Evolutionary conservation across 2,329 filamentous ascomycete species (phyloP).

Genomic region (Aspergillus calidoustus): DNA sequence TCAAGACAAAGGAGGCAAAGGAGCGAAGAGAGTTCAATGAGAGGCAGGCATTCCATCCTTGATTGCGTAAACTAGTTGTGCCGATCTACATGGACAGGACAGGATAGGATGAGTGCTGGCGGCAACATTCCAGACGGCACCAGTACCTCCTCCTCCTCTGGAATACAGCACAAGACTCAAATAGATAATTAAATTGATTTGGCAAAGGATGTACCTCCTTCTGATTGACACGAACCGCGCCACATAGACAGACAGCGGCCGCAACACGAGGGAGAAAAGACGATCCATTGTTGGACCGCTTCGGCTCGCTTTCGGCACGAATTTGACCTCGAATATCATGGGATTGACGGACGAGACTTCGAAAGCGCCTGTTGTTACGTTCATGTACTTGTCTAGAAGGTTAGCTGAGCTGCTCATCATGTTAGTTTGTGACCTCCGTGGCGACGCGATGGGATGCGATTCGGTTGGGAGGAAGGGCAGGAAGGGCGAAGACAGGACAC

Average conservation of each 20-base stretch:
- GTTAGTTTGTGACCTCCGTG: background rate
- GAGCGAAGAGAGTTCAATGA: background rate
- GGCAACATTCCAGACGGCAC: background rate
- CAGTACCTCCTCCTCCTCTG: background rate
- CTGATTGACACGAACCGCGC: slow-evolving; percentile 49
- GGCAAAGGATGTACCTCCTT: slow-evolving; percentile 46
- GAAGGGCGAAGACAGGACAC: background rate
- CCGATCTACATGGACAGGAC: slow-evolving; percentile 10
- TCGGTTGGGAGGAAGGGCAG: background rate
- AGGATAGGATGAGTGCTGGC: background rate
- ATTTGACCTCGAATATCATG: slow-evolving; percentile 53
- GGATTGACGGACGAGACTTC: slow-evolving; percentile 50
- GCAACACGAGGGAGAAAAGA: slow-evolving; percentile 48
- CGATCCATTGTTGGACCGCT: slow-evolving; percentile 21
- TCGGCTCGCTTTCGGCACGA: slow-evolving; percentile 44
- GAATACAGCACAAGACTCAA: background rate
- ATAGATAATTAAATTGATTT: background rate
- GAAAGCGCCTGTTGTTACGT: slow-evolving; percentile 41
- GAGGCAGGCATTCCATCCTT: slow-evolving; percentile 8
- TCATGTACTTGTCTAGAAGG: background rate
- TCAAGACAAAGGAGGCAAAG: background rate
- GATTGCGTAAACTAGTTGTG: slow-evolving; percentile 14
- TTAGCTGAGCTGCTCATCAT: background rate
- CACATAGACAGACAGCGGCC: slow-evolving; percentile 41
- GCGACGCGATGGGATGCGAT: background rate